phyloP scores from a whole-genome alignment of 352 stramenopile genomes.

The Phytophthora agathidicida region DNA sequence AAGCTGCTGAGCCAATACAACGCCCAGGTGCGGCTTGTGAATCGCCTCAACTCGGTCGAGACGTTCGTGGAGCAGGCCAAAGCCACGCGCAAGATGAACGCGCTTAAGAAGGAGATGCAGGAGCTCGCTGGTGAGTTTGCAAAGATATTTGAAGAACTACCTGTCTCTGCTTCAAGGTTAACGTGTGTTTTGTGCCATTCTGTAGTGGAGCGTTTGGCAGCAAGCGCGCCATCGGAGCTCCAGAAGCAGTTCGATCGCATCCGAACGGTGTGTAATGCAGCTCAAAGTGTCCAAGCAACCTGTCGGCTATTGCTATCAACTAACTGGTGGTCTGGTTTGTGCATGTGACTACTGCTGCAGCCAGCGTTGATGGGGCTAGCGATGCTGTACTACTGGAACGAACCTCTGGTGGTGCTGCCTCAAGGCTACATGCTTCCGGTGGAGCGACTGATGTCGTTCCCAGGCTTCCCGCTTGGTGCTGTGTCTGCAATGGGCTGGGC shows the following conservation, averaged over 20 bases:
- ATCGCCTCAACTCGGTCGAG: constrained; percentile 87
- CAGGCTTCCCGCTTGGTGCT: constrained; percentile 73
- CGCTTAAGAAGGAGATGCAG: constrained; percentile 85
- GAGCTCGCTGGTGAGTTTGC: constrained; percentile 64
- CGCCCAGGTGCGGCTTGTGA: constrained; percentile 77
- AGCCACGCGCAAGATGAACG: constrained; percentile 86
- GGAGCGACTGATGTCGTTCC: constrained; percentile 78
- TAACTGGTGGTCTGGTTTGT: constrained; percentile 6
- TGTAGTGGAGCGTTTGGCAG: constrained; percentile 70
- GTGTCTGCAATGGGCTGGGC: constrained; percentile 82
- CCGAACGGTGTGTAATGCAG: constrained; percentile 53
- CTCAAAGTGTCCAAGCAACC: no score
- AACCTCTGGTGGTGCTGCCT: constrained; percentile 71
- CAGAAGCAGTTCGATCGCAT: constrained; percentile 81
- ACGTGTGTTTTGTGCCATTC: constrained; percentile 10
- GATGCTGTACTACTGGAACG: constrained; percentile 78
- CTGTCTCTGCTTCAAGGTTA: neutral
- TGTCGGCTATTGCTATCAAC: no score
- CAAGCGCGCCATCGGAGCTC: constrained; percentile 64
- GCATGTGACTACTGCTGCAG: constrained; percentile 30
- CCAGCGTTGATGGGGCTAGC: constrained; percentile 60
- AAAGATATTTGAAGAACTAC: neutral
- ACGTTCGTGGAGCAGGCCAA: constrained; percentile 91
- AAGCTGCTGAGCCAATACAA: constrained; percentile 76
- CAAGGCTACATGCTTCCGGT: constrained; percentile 81